These are phyloP conservation scores for Fraxinus xanthoxyloides DNA, from an alignment of 305 asterid genomes.

Conservation along the genomic window DNA sequence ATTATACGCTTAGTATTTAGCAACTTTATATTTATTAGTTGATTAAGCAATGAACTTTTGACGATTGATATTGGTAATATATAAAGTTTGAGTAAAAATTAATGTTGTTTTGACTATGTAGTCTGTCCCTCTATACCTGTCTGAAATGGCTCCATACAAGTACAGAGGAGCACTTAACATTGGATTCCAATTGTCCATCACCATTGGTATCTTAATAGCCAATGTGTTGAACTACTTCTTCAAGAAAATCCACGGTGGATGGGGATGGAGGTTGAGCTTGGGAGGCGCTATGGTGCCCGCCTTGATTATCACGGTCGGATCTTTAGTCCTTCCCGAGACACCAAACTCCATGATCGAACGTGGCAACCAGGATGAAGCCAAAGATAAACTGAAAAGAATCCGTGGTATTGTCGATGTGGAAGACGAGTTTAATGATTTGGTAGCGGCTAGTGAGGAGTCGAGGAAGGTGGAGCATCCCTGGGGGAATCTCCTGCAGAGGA, in stretches of 20 bases:
- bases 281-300: conserved; percentile 90
- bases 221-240: conserved; percentile 64
- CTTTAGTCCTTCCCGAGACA: conserved; percentile 78
- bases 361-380: conserved; percentile 57
- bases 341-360: conserved; percentile 86
- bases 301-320: conserved; percentile 63
- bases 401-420: conserved; percentile 62
- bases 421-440: conserved; percentile 67
- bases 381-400: conserved; percentile 38
- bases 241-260: conserved; percentile 40
- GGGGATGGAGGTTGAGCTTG: conserved; percentile 74
- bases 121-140: conserved; percentile 81
- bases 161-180: conserved; percentile 86
- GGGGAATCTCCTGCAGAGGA: conserved; percentile 55
- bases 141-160: conserved; percentile 91
- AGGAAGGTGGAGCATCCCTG: conserved; percentile 60
- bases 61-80: not conserved
- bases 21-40: not conserved
- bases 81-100: not conserved
- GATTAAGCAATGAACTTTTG: not conserved
- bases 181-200: conserved; percentile 77
- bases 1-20: not conserved
- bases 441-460: conserved; percentile 71
- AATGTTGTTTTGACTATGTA: conserved; percentile 22
- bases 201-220: conserved; percentile 67